These are phyloP conservation scores for Neurospora sp. DNA, from an alignment of 495 filamentous ascomycete species.

Conservation along the genomic window DNA sequence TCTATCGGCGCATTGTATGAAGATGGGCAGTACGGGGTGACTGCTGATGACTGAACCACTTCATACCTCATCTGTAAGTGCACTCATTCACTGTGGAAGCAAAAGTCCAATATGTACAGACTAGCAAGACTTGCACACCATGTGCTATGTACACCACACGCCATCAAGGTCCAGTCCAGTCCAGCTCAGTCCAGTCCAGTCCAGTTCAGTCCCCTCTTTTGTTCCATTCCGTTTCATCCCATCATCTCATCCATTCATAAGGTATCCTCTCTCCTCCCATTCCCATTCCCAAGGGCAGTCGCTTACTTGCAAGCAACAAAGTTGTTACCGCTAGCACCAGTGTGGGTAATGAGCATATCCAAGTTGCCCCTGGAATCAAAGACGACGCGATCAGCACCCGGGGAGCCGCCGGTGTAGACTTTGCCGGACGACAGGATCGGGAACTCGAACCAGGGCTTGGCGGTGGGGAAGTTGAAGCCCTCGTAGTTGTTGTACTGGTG, in stretches of 20 bases:
- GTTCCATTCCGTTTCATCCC: neutral
- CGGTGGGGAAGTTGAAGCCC: slow-evolving; percentile 52
- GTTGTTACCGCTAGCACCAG: slow-evolving; percentile 53
- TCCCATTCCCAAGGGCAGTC: neutral
- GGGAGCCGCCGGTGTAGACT: slow-evolving; percentile 53
- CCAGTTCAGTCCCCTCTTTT: neutral
- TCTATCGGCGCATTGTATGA: slow-evolving; percentile 52
- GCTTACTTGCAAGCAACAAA: slow-evolving; percentile 46
- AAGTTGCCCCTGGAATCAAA: slow-evolving; percentile 45
- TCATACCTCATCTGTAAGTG: neutral
- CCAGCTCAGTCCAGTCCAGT: neutral
- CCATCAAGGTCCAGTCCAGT: neutral
- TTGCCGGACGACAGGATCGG: slow-evolving; percentile 47
- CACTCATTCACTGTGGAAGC: neutral
- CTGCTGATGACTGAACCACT: slow-evolving; percentile 7
- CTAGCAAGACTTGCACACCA: neutral
- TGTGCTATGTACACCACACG: neutral
- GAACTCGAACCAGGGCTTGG: slow-evolving; percentile 57
- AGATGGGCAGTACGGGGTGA: slow-evolving; percentile 30
- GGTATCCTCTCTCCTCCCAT: neutral
- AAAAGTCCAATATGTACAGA: neutral
- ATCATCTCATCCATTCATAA: neutral
- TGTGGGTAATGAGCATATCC: slow-evolving; percentile 57
- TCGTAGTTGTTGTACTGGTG: slow-evolving; percentile 69
- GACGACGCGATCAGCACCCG: slow-evolving; percentile 63